Base-by-base conservation (phyloP, 139 green algal genomes). In the Chlorella sp. region DNA sequence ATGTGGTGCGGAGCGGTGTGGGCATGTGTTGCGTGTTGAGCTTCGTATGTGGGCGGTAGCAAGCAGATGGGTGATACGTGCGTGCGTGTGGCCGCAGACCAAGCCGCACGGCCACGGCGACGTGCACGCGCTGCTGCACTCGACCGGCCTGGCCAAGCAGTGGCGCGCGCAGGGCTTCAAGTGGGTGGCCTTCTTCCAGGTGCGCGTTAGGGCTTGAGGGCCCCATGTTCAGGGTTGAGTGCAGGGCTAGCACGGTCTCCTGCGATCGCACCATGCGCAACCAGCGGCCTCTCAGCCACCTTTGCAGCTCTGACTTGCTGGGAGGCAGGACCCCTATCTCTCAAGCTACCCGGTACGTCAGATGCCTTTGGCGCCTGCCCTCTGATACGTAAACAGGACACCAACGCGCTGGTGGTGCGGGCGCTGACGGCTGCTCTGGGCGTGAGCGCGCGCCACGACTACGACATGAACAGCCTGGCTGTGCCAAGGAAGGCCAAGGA, bases 61-160 rank as follows among this genome's bases (percentile, higher is more conserved):
- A n/a, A n/a, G n/a, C n/a, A n/a, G n/a, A n/a, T n/a, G n/a, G n/a
- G n/a, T n/a, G n/a, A n/a, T n/a, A n/a, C n/a, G n/a, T n/a, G n/a
- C n/a, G n/a, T n/a, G 24, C 14, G 4, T 62, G 31, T 4, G 71
- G 60, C 50, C 93, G 36, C 88, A 94, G 83, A 98, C 92, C 71
- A 99, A 99, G 85, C 95, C 95, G 5, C 95, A 99, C 74, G 95
- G 95, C 3, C 95, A 99, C 71, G 95, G 95, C 30, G 95, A 99
- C 75, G 95, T 99, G 72, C 95, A 99, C 77, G 85, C 89, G 51
- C 88, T 99, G 78, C 86, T 99, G 69, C 86, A 97, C 73, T 34
- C 49, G 32, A 49, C 61, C 4, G 95, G 95, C 27, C 59, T 93
- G n/a, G 80, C 88, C 2, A 73, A 87, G 51, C 49, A 81, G 67